Base-by-base conservation (phyloP, 495 filamentous ascomycete genomes). In the Cenococcum geophilum region DNA sequence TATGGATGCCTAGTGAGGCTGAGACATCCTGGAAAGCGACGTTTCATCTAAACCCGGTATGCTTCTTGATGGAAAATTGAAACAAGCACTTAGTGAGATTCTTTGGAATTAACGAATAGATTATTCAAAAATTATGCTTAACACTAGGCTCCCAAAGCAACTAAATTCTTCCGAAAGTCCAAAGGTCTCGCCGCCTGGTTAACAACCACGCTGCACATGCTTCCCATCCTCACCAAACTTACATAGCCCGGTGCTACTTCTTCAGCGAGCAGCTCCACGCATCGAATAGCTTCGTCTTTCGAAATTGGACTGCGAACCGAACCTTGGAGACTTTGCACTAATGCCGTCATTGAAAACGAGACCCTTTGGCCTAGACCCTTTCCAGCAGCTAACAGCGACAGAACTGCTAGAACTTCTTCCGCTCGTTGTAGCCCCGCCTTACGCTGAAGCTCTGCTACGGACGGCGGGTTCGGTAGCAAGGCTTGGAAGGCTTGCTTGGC, bases 241-340 rank as follows among this genome's bases (percentile, higher is more conserved):
- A 87, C 64, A 83, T 86, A 89, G 59, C 81, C 79, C 0, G 86
- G 83, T 47, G 80, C 78, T 23, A 88, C 77, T 73, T 88, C 85
- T 0, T 34, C 52, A 16, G 79, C 81, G 62, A 89, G 66, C 59
- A 88, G 53, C 53, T 75, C 73, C n/a, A 89, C 74, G 63, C 79
- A 83, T 18, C 57, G 65, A 36, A 74, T 72, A 3, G 75, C 83
- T 63, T 89, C 86, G 54, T 82, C 82, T 57, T 73, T 77, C 45
- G 79, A 80, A 47, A 88, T 78, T 4, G 84, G 82, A 58, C 77
- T 83, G 37, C 83, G 74, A 58, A 86, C 71, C 54, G 82, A 86
- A 63, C 84, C 82, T 68, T 79, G 77, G 48, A 89, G 67, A 65
- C 82, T 78, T 59, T 78, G 76, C 14, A 83, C 62, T 55, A 87